Percentiles rank a stretch among this genome's conserved stretches.
Conservation (phyloP, 805 yeast species). For the Wickerhamomyces xylosicus region DNA sequence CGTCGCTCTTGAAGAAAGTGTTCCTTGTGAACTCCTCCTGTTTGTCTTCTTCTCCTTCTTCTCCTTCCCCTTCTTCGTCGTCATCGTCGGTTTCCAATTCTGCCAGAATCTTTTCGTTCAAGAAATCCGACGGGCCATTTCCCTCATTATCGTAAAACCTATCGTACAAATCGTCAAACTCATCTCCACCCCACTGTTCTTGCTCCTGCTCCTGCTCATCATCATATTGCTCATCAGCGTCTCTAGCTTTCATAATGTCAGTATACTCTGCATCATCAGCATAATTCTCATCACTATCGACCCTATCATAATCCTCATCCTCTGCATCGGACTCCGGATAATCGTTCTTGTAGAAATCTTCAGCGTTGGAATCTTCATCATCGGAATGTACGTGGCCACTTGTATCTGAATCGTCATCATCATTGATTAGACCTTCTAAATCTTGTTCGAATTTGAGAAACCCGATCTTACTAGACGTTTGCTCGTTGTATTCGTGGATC, state of each 20-base stretch:
- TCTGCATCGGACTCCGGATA: constrained; percentile 67
- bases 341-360: constrained; percentile 83
- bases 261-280: neutral
- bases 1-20: constrained; percentile 45
- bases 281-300: constrained; percentile 8
- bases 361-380: constrained; percentile 85
- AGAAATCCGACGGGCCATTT: constrained; percentile 23
- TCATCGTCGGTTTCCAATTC: constrained; percentile 14
- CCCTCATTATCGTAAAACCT: constrained; percentile 77
- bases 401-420: constrained; percentile 26
- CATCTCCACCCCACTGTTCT: constrained; percentile 3
- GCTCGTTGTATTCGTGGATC: constrained; percentile 38
- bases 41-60: constrained; percentile 21
- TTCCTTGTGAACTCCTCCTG: constrained; percentile 31
- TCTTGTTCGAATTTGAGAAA: constrained; percentile 29
- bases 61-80: constrained; percentile 22
- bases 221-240: neutral
- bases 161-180: constrained; percentile 34
- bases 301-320: constrained; percentile 12
- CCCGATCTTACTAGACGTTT: constrained; percentile 23
- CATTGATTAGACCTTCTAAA: constrained; percentile 22
- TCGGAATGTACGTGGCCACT: constrained; percentile 36
- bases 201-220: neutral
- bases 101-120: constrained; percentile 18
- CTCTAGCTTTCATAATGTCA: neutral